These are phyloP conservation scores for Closterium sp. DNA, from an alignment of 139 green algal species.

Conservation along the genomic window DNA sequence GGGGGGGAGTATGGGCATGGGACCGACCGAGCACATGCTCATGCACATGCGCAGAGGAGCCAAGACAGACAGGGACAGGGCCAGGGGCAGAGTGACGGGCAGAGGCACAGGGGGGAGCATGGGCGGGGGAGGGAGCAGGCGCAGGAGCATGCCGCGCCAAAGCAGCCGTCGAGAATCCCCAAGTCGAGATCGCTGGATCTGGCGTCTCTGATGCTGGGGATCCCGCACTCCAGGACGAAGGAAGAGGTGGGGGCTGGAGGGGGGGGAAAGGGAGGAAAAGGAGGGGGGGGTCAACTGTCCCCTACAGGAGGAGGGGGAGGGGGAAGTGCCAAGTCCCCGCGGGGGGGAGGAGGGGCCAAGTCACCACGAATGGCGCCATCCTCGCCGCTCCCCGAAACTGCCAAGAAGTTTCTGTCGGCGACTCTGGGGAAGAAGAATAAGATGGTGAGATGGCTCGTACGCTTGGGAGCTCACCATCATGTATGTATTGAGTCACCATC, in stretches of 20 bases:
- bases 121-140: background rate
- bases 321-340: background rate
- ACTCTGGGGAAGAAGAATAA: background rate
- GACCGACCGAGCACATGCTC: background rate
- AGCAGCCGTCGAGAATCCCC: background rate
- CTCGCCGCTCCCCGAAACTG: background rate
- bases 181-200: background rate
- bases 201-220: background rate
- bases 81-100: background rate
- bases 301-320: background rate
- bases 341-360: background rate
- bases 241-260: background rate
- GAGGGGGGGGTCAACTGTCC: background rate
- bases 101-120: background rate
- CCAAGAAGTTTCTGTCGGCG: background rate
- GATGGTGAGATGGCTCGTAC: background rate
- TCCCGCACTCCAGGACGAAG: background rate
- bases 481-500: too few species aligned
- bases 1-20: background rate
- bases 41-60: background rate
- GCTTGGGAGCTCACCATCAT: too few species aligned
- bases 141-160: background rate
- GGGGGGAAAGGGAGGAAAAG: background rate
- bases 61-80: background rate
- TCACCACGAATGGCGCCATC: background rate